Conservation (phyloP, 768 basidiomycete genomes). For the Russula emetica region DNA sequence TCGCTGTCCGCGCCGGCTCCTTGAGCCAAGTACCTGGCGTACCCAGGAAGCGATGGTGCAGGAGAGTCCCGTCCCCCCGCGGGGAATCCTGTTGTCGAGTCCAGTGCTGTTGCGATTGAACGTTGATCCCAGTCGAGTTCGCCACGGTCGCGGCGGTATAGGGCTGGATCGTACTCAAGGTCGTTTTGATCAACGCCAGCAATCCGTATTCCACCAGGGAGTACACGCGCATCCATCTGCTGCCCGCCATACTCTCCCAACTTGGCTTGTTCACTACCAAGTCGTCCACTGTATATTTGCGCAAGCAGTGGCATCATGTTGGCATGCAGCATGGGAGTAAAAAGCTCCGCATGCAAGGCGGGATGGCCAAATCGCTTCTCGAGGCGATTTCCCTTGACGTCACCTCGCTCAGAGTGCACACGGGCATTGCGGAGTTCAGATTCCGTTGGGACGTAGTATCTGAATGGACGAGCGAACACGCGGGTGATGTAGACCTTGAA, state of each 20-base stretch:
- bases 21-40: conserved; percentile 52
- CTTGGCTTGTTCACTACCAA: conserved; percentile 57
- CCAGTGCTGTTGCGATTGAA: conserved; percentile 58
- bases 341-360: conserved; percentile 77
- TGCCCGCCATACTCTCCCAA: conserved; percentile 76
- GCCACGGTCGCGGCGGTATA: conserved; percentile 76
- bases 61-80: conserved; percentile 40
- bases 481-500: conserved; percentile 86
- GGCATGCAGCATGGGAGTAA: conserved; percentile 84
- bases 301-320: conserved; percentile 76
- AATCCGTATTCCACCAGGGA: conserved; percentile 77
- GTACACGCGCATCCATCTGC: conserved; percentile 66
- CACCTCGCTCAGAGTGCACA: conserved; percentile 73
- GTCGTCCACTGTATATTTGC: conserved; percentile 73
- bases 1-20: conserved; percentile 33
- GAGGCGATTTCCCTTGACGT: conserved; percentile 66
- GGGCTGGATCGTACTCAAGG: conserved; percentile 74
- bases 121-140: conserved; percentile 86
- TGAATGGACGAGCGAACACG: conserved; percentile 63
- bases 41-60: conserved; percentile 41
- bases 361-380: conserved; percentile 95
- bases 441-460: conserved; percentile 79
- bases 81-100: conserved; percentile 36
- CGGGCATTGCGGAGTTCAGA: conserved; percentile 69
- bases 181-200: conserved; percentile 76